Percentiles rank a stretch among this genome's conserved stretches.
Conservation (phyloP, 495 filamentous ascomycete species). For the Penicillium taxi region DNA sequence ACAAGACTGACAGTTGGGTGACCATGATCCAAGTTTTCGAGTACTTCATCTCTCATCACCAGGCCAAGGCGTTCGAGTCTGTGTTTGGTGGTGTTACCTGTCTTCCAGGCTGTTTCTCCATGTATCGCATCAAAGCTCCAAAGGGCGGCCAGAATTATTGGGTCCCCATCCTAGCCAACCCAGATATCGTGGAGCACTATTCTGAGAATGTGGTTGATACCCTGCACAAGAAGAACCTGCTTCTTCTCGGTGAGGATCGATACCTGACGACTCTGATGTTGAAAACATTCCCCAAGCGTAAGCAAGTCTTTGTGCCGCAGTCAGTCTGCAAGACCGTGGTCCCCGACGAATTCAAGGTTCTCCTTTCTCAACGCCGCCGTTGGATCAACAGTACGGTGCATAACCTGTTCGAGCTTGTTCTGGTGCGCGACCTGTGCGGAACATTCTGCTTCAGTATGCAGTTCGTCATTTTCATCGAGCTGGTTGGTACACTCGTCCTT, state of each 20-base stretch:
- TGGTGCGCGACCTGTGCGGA: constrained; percentile 93
- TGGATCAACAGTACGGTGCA: constrained; percentile 99
- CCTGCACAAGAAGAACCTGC: constrained; percentile 94
- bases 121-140: constrained; percentile 99
- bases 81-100: constrained; percentile 99
- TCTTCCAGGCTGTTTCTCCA: constrained; percentile 98
- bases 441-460: constrained; percentile 99
- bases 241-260: constrained; percentile 93
- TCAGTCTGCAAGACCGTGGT: constrained; percentile 98
- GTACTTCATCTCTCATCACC: constrained; percentile 98
- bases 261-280: constrained; percentile 97
- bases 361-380: constrained; percentile 86
- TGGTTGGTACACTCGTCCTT: constrained; percentile 88
- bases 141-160: constrained; percentile 99
- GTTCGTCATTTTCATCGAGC: constrained; percentile 93
- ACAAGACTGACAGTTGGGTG: constrained; percentile 91
- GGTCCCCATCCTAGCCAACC: constrained; percentile 98
- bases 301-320: constrained; percentile 97
- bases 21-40: constrained; percentile 99
- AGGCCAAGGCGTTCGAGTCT: constrained; percentile 94
- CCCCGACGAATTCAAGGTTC: constrained; percentile 83
- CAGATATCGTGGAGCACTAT: constrained; percentile 98
- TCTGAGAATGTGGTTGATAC: constrained; percentile 99
- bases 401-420: constrained; percentile 94
- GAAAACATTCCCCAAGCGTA: constrained; percentile 96